Evolutionary conservation across 116 monocot genomes (phyloP), one percentile per base, ranked within the genome.

Genomic region (Trichopus zeylanicus): DNA sequence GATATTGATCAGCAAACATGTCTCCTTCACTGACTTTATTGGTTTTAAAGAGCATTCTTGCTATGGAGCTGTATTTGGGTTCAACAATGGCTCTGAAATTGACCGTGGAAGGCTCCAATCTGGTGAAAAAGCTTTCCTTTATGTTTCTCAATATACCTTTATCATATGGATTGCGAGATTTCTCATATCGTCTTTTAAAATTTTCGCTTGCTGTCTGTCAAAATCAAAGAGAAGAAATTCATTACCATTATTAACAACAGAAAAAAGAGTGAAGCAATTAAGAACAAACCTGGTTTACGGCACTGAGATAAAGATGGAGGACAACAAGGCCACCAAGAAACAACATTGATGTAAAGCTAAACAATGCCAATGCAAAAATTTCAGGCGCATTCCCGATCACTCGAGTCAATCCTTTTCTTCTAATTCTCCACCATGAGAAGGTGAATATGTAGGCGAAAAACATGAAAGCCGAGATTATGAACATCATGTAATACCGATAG

Each of bases 401-500:
- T 59, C 33, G 2, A 26, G 65, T 35, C 29, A 64, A 16, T 10
- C 70, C 60, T 55, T 51, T 52, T 31, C 57, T 77, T 29, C 31
- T 26, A 4, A 71, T 70, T 53, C 65, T 71, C 71, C 67, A 72
- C 32, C 46, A 71, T 35, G 85, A 74, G 46, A 86, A 71, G 15
- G 48, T 53, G 27, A 74, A 69, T 12, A 78, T 55, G 33, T 70
- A 86, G 24, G 51, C n/a, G 57, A 74, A 86, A 62, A 81, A 81
- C 25, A 54, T 58, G 31, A 81, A 49, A 20, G 71, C 54, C 5
- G 78, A 78, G 34, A 70, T 39, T 13, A 86, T 48, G 33, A 86
- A 72, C 68, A 74, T 62, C 61, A 86, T 53, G 51, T 81, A 81
- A 28, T 74, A 73, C 24, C 85, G 62, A 55, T 74, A 81, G 31